Base-by-base conservation (phyloP, 768 basidiomycete genomes). In the Serendipita vermifera region DNA sequence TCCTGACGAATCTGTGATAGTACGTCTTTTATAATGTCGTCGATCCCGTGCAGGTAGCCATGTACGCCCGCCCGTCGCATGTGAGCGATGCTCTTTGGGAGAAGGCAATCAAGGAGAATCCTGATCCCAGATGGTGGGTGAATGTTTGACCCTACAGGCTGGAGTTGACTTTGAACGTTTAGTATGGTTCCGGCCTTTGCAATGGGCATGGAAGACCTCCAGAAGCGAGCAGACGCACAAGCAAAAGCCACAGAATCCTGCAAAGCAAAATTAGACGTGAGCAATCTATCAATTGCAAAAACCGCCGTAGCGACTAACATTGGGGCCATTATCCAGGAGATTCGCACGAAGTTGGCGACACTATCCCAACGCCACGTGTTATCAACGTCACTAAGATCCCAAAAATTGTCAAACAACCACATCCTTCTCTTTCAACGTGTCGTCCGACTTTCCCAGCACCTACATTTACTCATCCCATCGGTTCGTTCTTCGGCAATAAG, bases 11-110 rank as follows among this genome's bases (percentile, higher is more conserved):
- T 5, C 24, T 54, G 2, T 15, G 39, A 33, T 55, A 90, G 87
- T 78, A 87, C 60, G 80, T 79, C 60, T 92, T 92, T 62, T 91
- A 92, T 66, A 91, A 90, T 62, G 70, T 87, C 13, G 86, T 90
- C 3, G 80, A 85, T 62, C 85, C 86, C 0, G 71, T 70, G 3
- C 74, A 82, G 61, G 78, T 85, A 2, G 72, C 70, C 26, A 61
- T 81, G 54, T 92, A 86, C 59, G 81, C 77, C 5, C 79, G 85
- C 14, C 88, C 89, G 11, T 66, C 73, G 13, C 87, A 87, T 62
- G 81, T 81, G 11, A 76, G 77, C 3, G 82, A 86, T 43, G 72
- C 72, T 6, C 62, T 82, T 39, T 91, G 88, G 88, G 78, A 84
- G 63, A 83, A 83, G 64, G 88, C 88, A 5, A 70, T 80, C 1